Percentiles rank a stretch among this genome's conserved stretches.
Evolutionary conservation across 768 basidiomycete genomes (phyloP).

Genomic region (Pleurotus tuber-regium): DNA sequence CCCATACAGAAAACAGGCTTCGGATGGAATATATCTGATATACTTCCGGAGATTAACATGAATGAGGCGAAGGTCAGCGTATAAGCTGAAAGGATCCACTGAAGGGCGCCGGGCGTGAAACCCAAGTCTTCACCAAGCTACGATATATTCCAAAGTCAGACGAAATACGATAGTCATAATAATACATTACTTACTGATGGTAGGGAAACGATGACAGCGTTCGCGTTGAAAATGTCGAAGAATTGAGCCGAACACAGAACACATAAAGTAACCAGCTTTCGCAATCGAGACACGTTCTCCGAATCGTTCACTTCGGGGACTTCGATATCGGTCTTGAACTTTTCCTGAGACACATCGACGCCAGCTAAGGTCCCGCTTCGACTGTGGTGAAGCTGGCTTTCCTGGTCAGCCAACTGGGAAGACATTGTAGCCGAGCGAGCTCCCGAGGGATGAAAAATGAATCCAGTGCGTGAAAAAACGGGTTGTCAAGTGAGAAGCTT

Average conservation of each 20-base stretch:
- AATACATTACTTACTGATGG: background rate
- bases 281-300: too few species aligned
- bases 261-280: background rate
- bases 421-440: too few species aligned
- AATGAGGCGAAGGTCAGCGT: conserved; percentile 42
- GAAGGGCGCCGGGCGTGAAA: background rate
- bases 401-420: too few species aligned
- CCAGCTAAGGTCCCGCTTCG: too few species aligned
- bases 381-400: too few species aligned
- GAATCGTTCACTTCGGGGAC: too few species aligned
- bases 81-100: conserved; percentile 42
- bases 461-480: too few species aligned
- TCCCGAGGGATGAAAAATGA: too few species aligned
- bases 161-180: background rate
- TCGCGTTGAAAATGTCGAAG: background rate
- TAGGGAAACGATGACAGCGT: background rate
- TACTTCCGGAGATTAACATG: conserved; percentile 13
- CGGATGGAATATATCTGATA: conserved; percentile 20
- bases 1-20: conserved; percentile 19
- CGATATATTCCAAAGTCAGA: too few species aligned
- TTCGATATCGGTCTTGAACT: too few species aligned
- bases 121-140: background rate
- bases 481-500: too few species aligned
- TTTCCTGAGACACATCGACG: too few species aligned
- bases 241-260: background rate